phyloP scores from a whole-genome alignment of 140 eudicot species.

The Cichorium intybus region DNA sequence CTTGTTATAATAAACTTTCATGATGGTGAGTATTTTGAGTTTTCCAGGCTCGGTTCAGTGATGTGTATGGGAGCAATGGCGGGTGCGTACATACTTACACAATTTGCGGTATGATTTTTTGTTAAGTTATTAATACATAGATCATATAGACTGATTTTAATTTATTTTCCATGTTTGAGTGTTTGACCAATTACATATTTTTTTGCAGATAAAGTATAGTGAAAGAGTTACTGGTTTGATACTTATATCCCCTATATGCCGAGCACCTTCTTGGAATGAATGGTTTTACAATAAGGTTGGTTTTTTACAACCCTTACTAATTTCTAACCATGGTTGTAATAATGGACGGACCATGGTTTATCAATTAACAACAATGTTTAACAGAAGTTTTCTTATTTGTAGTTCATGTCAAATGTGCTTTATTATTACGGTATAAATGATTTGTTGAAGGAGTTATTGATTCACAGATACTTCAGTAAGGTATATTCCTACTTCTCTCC shows the following conservation, averaged over 20 bases:
- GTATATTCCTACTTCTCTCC: constrained; percentile 28
- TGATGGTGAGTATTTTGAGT: constrained; percentile 11
- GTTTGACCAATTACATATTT: background rate
- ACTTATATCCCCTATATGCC: constrained; percentile 84
- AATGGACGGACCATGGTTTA: background rate
- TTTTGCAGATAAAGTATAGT: constrained; percentile 60
- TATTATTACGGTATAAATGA: constrained; percentile 71
- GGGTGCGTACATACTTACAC: constrained; percentile 81
- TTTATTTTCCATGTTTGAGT: background rate
- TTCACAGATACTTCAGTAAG: constrained; percentile 83
- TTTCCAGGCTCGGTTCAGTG: constrained; percentile 80
- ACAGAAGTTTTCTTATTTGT: constrained; percentile 8
- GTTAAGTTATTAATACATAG: background rate
- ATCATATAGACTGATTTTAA: background rate
- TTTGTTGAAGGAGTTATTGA: constrained; percentile 67
- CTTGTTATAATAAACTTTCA: background rate
- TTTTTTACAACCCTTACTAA: background rate
- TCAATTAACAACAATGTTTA: background rate
- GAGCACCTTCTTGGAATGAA: constrained; percentile 85
- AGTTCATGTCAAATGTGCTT: constrained; percentile 77
- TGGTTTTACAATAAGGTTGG: constrained; percentile 83
- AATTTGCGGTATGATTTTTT: constrained; percentile 64
- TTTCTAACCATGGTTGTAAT: background rate
- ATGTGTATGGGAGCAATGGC: constrained; percentile 96
- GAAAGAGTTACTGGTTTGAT: constrained; percentile 86